Evolutionary conservation across 768 basidiomycete species (phyloP).

Genomic region (Calocybe indica): DNA sequence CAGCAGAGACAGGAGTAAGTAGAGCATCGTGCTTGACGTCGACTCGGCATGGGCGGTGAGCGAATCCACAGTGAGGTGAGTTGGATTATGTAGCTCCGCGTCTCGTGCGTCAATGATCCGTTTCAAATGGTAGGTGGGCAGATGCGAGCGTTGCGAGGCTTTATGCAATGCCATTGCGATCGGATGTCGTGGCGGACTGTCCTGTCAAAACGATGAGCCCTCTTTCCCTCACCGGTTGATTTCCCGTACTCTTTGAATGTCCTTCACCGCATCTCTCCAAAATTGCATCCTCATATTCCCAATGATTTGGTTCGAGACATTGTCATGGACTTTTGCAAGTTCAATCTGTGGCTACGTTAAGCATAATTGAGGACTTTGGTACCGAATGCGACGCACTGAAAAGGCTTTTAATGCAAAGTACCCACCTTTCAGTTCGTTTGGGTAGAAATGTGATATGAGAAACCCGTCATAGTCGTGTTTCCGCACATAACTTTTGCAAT

Average conservation of each 20-base stretch:
- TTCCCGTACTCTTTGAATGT: constrained; percentile 51
- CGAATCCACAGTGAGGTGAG: constrained; percentile 62
- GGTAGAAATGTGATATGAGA: constrained; percentile 65
- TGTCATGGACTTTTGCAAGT: constrained; percentile 70
- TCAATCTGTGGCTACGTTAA: constrained; percentile 48
- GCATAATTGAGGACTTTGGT: constrained; percentile 1
- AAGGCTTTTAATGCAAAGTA: constrained; percentile 82
- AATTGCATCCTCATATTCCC: constrained; percentile 86
- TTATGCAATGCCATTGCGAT: constrained; percentile 69
- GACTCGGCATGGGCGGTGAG: constrained; percentile 73
- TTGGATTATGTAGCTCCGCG: constrained; percentile 56
- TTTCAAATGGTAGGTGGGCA: constrained; percentile 74
- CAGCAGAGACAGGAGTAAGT: constrained; percentile 67
- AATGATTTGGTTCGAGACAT: constrained; percentile 64
- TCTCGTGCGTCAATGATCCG: constrained; percentile 81
- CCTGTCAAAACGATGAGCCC: constrained; percentile 32
- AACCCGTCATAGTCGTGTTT: constrained; percentile 83
- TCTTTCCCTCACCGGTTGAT: not conserved
- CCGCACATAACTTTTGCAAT: constrained; percentile 67
- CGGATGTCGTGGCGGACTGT: constrained; percentile 74
- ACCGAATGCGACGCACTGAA: constrained; percentile 48
- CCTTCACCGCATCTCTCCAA: constrained; percentile 77
- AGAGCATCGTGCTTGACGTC: constrained; percentile 73
- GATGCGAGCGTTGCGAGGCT: constrained; percentile 38
- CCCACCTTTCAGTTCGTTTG: constrained; percentile 53